Evolutionary conservation across 768 basidiomycete genomes (phyloP).

Genomic region (Tubosaeta sp.): DNA sequence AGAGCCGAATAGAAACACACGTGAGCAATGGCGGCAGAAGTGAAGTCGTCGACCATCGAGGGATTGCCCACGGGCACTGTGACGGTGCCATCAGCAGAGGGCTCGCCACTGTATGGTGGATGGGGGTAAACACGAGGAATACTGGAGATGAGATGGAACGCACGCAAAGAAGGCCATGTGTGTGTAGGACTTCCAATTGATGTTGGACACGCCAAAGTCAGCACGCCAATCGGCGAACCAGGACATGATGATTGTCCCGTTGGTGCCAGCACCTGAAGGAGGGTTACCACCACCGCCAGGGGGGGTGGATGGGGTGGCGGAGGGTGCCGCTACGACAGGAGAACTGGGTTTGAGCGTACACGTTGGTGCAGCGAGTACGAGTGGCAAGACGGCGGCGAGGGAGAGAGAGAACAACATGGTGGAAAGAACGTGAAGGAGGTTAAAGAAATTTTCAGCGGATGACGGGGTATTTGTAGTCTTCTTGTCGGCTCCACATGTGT

Average conservation of each 20-base stretch:
- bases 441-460: neutral
- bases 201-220: conserved; percentile 40
- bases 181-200: conserved; percentile 67
- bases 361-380: conserved; percentile 28
- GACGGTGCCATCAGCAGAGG: conserved; percentile 11
- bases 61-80: conserved; percentile 8
- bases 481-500: neutral
- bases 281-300: conserved; percentile 12
- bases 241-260: conserved; percentile 43
- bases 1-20: conserved; percentile 8
- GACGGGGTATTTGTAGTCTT: neutral
- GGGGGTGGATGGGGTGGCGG: neutral
- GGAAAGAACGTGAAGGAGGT: conserved; percentile 17
- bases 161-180: conserved; percentile 64
- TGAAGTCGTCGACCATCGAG: conserved; percentile 14
- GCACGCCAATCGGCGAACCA: conserved; percentile 75
- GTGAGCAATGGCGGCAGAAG: conserved; percentile 23
- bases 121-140: neutral
- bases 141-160: neutral
- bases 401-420: conserved; percentile 21
- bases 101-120: conserved; percentile 17
- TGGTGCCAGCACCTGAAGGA: conserved; percentile 21
- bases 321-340: neutral
- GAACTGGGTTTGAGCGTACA: conserved; percentile 16
- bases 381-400: conserved; percentile 20